Base-by-base conservation (phyloP, 1,139 yeast species). In the Diutina rugosa region DNA sequence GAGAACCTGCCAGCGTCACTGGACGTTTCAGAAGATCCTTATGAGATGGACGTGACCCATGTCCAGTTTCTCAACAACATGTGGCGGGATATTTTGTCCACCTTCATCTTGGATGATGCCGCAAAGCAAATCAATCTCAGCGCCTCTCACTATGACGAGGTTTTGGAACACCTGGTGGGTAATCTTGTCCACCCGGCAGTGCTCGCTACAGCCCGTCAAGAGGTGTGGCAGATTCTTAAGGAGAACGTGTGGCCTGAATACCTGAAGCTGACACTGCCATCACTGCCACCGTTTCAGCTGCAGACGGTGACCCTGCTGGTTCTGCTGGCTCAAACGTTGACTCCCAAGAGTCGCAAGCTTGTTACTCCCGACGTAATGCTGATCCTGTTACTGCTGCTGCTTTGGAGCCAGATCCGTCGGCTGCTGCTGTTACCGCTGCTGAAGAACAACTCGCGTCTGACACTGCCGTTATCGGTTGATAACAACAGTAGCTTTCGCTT, bases 341-440 rank as follows among this genome's bases (percentile, higher is more conserved):
- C 70, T 16, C 69, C 65, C 58, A 58, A 71, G 38, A 63, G 70
- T 56, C 71, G 71, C 18, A 72, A 70, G 56, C 63, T 70, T 55
- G 69, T 67, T 58, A 52, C 60, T 32, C 57, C 56, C 29, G 38
- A 55, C 57, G 51, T 41, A 30, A 58, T 21, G 46, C 35, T 55
- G 38, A 9, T 54, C 57, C 28, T 26, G 26, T 56, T 46, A 56
- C 56, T 45, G 48, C 32, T 46, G 57, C 62, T 6, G 60, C 58
- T n/a, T 58, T 60, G 9, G 59, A 56, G n/a, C 54, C 59, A 16
- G 58, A 59, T 28, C 48, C 53, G n/a, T 55, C 57, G 12, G 21
- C 55, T 21, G 51, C 52, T 46, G 46, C 54, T 29, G 54, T 48
- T 55, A 32, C 55, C 56, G 35, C 51, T 56, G 41, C 46, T 47